Evolutionary conservation across 306 rosid species (phyloP).

Genomic region (Trifolium fragiferum): DNA sequence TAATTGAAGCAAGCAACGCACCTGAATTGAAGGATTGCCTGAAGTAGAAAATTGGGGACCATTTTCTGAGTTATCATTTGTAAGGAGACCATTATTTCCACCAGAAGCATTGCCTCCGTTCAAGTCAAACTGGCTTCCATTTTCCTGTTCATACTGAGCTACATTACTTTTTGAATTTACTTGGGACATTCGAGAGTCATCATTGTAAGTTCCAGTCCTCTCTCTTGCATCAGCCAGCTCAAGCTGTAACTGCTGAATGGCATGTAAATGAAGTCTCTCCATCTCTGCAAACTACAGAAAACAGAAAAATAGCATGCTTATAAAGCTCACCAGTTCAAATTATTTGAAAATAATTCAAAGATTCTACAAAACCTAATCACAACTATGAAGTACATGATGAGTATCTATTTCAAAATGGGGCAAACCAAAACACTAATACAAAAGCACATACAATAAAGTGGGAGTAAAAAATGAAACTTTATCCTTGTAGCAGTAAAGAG

Average conservation of each 20-base stretch:
- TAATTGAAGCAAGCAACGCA: conserved; percentile 39
- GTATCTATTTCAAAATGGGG: not conserved
- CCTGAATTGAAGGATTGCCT: conserved; percentile 74
- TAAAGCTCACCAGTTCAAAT: not conserved
- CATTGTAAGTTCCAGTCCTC: conserved; percentile 71
- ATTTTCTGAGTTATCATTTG: conserved; percentile 74
- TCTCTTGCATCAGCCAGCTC: conserved; percentile 90
- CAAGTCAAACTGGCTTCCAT: conserved; percentile 67
- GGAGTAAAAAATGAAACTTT: not conserved
- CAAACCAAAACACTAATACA: not conserved
- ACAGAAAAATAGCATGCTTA: conserved; percentile 13
- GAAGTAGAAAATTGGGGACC: conserved; percentile 63
- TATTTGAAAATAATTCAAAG: not conserved
- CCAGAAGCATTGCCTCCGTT: conserved; percentile 65
- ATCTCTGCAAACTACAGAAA: conserved; percentile 79
- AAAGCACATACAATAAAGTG: not conserved
- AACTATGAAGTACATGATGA: not conserved
- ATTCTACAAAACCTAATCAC: conserved; percentile 29
- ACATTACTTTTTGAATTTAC: conserved; percentile 59
- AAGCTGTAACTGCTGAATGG: conserved; percentile 87
- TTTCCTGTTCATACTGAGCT: conserved; percentile 71
- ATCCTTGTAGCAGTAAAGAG: conserved; percentile 4
- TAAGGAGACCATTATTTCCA: conserved; percentile 63
- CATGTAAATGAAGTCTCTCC: conserved; percentile 88
- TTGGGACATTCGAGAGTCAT: conserved; percentile 68